These are phyloP conservation scores for Fusarium sp. DNA, from an alignment of 2,329 filamentous ascomycete species.

Conservation along the genomic window DNA sequence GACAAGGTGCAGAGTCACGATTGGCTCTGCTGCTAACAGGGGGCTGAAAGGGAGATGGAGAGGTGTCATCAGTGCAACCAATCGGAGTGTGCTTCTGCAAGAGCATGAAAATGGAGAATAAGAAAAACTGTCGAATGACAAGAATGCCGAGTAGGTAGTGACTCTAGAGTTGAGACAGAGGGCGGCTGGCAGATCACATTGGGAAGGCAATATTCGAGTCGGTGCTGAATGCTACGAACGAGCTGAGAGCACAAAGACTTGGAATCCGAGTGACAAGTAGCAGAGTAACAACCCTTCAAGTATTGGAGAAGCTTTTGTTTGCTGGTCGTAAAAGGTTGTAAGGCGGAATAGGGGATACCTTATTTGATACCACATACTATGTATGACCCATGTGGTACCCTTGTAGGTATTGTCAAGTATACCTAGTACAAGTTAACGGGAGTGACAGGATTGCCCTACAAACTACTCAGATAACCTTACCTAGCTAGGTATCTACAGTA, in stretches of 20 bases:
- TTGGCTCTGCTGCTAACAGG: slow-evolving; percentile 27
- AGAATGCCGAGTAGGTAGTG: not conserved
- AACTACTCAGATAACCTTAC: not conserved
- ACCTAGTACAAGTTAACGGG: not conserved
- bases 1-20: slow-evolving; percentile 23
- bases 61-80: slow-evolving; percentile 29
- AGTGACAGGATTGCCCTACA: not conserved
- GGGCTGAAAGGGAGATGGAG: slow-evolving; percentile 10
- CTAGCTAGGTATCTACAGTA: not conserved
- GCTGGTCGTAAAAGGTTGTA: not conserved
- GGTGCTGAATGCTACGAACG: not conserved
- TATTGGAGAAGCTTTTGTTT: not conserved
- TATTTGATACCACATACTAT: not conserved
- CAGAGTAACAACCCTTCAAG: not conserved
- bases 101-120: slow-evolving; percentile 7
- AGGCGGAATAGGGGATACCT: not conserved
- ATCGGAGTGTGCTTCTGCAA: slow-evolving; percentile 1
- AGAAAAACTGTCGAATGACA: not conserved
- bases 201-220: not conserved
- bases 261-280: not conserved
- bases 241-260: not conserved
- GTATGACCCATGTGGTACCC: not conserved
- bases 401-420: not conserved
- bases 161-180: not conserved
- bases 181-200: not conserved